phyloP scores from a whole-genome alignment of 75 land plant species.

The Picea glauca region DNA sequence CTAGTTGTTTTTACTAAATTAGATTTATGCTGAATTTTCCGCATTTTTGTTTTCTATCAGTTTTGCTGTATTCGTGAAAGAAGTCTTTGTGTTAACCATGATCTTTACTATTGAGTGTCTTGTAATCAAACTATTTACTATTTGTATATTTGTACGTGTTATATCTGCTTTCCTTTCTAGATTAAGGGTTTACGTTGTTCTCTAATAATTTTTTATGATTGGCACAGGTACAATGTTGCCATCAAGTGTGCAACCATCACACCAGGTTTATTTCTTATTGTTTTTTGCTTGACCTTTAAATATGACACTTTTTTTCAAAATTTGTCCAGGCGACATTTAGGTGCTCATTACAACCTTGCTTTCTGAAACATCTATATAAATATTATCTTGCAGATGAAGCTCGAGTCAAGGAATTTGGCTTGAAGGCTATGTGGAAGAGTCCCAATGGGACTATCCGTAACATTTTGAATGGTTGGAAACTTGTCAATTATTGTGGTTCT shows the following conservation, averaged over 20 bases:
- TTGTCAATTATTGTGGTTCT: neutral
- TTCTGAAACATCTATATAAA: neutral
- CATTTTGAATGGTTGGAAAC: slow-evolving; percentile 73
- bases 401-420: slow-evolving; percentile 81
- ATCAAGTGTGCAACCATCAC: slow-evolving; percentile 99
- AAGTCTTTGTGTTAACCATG: too few species aligned
- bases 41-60: too few species aligned
- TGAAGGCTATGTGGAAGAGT: slow-evolving; percentile 97
- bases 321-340: neutral
- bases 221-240: slow-evolving; percentile 88
- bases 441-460: slow-evolving; percentile 98
- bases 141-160: neutral
- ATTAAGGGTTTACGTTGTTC: too few species aligned
- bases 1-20: too few species aligned
- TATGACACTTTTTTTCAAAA: neutral
- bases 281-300: slow-evolving; percentile 1
- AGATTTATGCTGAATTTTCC: too few species aligned
- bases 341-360: neutral
- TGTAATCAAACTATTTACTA: neutral
- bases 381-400: slow-evolving; percentile 65
- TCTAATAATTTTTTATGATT: neutral
- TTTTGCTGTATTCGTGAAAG: too few species aligned
- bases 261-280: slow-evolving; percentile 53
- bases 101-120: too few species aligned
- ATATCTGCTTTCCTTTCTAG: neutral